phyloP scores from a whole-genome alignment of 1,139 yeast genomes.

The Taphrina deformans region DNA sequence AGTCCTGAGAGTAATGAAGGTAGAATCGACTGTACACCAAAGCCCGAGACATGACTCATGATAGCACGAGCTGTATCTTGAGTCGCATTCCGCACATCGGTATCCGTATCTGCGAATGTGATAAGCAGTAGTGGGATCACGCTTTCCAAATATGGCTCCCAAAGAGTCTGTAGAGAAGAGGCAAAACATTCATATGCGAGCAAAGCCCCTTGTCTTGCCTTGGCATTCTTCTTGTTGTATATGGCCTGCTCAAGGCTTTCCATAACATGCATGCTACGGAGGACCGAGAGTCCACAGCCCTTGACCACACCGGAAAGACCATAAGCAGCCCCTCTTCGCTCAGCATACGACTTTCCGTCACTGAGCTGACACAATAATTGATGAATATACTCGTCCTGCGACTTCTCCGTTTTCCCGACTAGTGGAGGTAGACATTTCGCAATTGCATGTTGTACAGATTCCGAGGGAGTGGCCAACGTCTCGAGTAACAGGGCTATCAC shows the following conservation, averaged over 20 bases:
- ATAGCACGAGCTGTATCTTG: slow-evolving; percentile 81
- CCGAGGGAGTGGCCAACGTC: slow-evolving; percentile 84
- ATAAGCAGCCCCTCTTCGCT: slow-evolving; percentile 90
- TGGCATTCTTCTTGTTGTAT: slow-evolving; percentile 76
- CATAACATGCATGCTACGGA: slow-evolving; percentile 73
- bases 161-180: slow-evolving; percentile 65
- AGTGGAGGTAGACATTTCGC: slow-evolving; percentile 83
- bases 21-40: slow-evolving; percentile 84
- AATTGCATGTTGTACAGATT: slow-evolving; percentile 82
- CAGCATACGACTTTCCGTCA: slow-evolving; percentile 53
- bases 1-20: slow-evolving; percentile 85
- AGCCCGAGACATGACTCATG: slow-evolving; percentile 89
- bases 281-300: slow-evolving; percentile 79
- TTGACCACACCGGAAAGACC: slow-evolving; percentile 92
- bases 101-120: slow-evolving; percentile 77
- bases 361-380: slow-evolving; percentile 61
- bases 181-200: slow-evolving; percentile 85
- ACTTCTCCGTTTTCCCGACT: slow-evolving; percentile 54
- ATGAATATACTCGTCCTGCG: slow-evolving; percentile 58
- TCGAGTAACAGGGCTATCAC: slow-evolving; percentile 69
- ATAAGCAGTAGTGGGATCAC: slow-evolving; percentile 76
- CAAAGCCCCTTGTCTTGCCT: slow-evolving; percentile 83
- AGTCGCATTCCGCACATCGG: slow-evolving; percentile 88
- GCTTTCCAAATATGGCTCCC: slow-evolving; percentile 93
- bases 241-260: slow-evolving; percentile 78